Evolutionary conservation across 1,284 basidiomycete species (phyloP), one percentile per base, ranked within the genome.

Genomic region (Taiwanofungus camphoratus): DNA sequence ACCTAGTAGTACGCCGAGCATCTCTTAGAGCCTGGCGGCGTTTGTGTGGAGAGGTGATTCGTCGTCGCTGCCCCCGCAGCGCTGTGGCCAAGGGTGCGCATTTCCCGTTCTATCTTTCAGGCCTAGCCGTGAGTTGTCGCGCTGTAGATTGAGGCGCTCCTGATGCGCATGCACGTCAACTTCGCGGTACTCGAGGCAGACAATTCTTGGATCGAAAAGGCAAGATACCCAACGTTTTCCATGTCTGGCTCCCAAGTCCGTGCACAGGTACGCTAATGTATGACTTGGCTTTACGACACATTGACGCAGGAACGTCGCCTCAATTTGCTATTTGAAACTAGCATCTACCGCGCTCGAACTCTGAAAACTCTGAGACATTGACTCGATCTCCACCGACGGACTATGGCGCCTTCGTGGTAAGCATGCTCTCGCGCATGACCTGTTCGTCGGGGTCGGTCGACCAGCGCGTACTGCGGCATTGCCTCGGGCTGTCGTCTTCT

Each of bases 401-500:
- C 64, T 87, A 76, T 54, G 70, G 67, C 6, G 63, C 69, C 8
- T 77, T 81, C 52, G 79, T 86, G 33, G 61, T 80, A 34, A 61
- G 70, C 33, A 67, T 73, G 12, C 63, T 87, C 26, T 67, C 70
- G 19, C 69, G 66, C 26, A 77, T 74, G 64, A 77, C 69, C 2
- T 67, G 65, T 42, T 61, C 67, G 36, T 60, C 66, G 9, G 66
- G 65, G 5, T 52, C 62, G 3, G 71, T 87, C 24, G 76, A 86
- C 63, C 85, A 88, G 60, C 57, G 56, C n/a, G 56, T 74, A 21
- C 67, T 89, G 23, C 75, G 82, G 42, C 73, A 73, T 26, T 82
- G 76, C 51, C 67, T 89, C 36, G 72, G 70, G 4, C 73, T 88
- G 23, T 73, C 86, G 7, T 82, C 86, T 1, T 86, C 86, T 5